A percentile compares a stretch with the other conserved stretches of the same genome.
Conservation (phyloP, 2,329 filamentous ascomycete species). For the Neobulgaria alba region DNA sequence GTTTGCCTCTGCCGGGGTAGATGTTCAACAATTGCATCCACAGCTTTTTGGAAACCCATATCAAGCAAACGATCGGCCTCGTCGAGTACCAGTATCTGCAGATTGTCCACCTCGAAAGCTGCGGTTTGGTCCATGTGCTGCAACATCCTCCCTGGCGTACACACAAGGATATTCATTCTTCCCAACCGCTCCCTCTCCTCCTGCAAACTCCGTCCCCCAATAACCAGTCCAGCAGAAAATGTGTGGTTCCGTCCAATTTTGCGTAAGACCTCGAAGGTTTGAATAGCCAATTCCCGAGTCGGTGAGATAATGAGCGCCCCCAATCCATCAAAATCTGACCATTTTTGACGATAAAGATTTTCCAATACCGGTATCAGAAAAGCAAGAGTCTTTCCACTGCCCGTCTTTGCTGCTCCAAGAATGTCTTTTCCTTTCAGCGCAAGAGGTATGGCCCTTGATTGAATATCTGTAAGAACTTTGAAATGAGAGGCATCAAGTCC, state of each 20-base stretch:
- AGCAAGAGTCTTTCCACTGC: slow-evolving; percentile 88
- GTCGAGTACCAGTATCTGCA: slow-evolving; percentile 89
- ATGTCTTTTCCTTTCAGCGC: slow-evolving; percentile 82
- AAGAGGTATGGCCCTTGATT: slow-evolving; percentile 78
- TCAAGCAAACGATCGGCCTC: slow-evolving; percentile 97
- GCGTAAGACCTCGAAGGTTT: slow-evolving; percentile 90
- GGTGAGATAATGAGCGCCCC: slow-evolving; percentile 90
- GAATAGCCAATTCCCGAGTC: slow-evolving; percentile 88
- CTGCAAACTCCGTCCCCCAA: slow-evolving; percentile 83
- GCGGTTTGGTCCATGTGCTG: slow-evolving; percentile 95
- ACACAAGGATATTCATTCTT: slow-evolving; percentile 95
- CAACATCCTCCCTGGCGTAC: slow-evolving; percentile 87
- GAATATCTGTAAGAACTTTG: slow-evolving; percentile 83
- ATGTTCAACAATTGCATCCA: slow-evolving; percentile 90
- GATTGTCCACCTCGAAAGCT: slow-evolving; percentile 77
- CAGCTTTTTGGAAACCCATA: slow-evolving; percentile 85
- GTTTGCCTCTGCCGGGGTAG: slow-evolving; percentile 81
- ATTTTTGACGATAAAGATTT: slow-evolving; percentile 80
- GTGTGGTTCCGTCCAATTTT: slow-evolving; percentile 83
- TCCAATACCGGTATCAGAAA: slow-evolving; percentile 90
- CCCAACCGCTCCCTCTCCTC: slow-evolving; percentile 78
- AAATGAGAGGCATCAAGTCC: slow-evolving; percentile 85
- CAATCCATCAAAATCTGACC: slow-evolving; percentile 84
- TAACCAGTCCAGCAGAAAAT: slow-evolving; percentile 88
- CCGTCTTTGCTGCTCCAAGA: slow-evolving; percentile 89